Percentiles rank a stretch among this genome's conserved stretches.
These are phyloP conservation scores for Penicillium nordicum DNA, from an alignment of 2,329 filamentous ascomycete genomes.

Conservation along the genomic window DNA sequence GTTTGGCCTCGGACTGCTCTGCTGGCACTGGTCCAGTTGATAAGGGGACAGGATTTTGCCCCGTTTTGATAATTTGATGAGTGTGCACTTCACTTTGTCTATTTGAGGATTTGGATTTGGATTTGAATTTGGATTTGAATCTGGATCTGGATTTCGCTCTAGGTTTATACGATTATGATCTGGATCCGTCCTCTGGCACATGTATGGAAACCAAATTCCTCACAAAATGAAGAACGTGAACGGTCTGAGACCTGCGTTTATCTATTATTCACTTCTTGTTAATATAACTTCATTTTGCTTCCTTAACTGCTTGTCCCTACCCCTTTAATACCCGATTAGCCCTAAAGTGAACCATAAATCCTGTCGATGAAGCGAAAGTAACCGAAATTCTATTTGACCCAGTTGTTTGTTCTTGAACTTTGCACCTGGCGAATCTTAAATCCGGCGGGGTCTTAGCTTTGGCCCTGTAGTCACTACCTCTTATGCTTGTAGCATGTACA, in stretches of 20 bases:
- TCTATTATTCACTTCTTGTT: not conserved
- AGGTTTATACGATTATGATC: not conserved
- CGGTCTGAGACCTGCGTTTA: not conserved
- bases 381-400: not conserved
- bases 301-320: not conserved
- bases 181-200: not conserved
- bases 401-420: not conserved
- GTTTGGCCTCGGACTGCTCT: not conserved
- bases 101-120: not conserved
- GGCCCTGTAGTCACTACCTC: not conserved
- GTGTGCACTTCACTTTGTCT: not conserved
- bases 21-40: not conserved
- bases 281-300: not conserved
- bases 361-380: not conserved
- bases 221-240: not conserved
- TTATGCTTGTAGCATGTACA: not conserved
- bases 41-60: not conserved
- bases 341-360: not conserved
- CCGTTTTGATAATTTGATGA: not conserved
- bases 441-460: not conserved
- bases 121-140: not conserved
- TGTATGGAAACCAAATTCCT: not conserved
- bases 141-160: not conserved
- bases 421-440: slow-evolving; percentile 3
- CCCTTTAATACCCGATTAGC: not conserved